phyloP scores from a whole-genome alignment of 2,329 filamentous ascomycete genomes.

The Dothiorella sarmentorum region DNA sequence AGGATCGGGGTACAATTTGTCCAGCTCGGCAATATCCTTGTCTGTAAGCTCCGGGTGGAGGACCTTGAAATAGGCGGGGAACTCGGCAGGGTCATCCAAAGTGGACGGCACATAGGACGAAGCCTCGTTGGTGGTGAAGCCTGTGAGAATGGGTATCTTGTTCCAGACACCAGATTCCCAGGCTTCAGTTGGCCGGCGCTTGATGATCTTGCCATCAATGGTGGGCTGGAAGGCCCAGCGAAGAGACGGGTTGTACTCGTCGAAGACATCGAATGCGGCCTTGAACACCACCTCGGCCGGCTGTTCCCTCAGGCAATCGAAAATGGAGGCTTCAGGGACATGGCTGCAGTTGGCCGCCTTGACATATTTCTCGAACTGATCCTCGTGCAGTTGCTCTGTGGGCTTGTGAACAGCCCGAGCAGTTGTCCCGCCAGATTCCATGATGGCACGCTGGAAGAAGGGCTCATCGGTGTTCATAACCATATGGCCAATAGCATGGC shows the following conservation, averaged over 20 bases:
- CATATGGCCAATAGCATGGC: conserved; percentile 60
- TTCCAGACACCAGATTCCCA: conserved; percentile 55
- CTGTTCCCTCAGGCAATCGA: conserved; percentile 43
- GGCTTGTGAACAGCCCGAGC: conserved; percentile 45
- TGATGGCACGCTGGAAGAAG: conserved; percentile 46
- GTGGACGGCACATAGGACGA: conserved; percentile 57
- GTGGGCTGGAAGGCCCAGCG: conserved; percentile 65
- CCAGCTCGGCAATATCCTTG: conserved; percentile 53
- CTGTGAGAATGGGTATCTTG: conserved; percentile 62
- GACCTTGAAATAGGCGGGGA: conserved; percentile 58
- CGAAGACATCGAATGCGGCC: conserved; percentile 44
- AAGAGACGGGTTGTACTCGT: conserved; percentile 46
- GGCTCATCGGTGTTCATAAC: conserved; percentile 50
- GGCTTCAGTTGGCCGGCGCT: conserved; percentile 56
- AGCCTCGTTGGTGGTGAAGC: conserved; percentile 69
- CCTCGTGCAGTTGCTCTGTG: conserved; percentile 40
- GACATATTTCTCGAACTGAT: conserved; percentile 45
- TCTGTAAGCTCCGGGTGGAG: conserved; percentile 58
- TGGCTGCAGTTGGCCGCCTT: conserved; percentile 33
- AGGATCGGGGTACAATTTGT: conserved; percentile 62
- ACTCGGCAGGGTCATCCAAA: conserved; percentile 49
- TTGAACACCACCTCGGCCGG: conserved; percentile 35
- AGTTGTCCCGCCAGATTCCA: conserved; percentile 47
- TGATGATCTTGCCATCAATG: conserved; percentile 60
- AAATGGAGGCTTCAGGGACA: conserved; percentile 30